Conservation (phyloP, 2,329 filamentous ascomycete species). For the Microsporum canis region DNA sequence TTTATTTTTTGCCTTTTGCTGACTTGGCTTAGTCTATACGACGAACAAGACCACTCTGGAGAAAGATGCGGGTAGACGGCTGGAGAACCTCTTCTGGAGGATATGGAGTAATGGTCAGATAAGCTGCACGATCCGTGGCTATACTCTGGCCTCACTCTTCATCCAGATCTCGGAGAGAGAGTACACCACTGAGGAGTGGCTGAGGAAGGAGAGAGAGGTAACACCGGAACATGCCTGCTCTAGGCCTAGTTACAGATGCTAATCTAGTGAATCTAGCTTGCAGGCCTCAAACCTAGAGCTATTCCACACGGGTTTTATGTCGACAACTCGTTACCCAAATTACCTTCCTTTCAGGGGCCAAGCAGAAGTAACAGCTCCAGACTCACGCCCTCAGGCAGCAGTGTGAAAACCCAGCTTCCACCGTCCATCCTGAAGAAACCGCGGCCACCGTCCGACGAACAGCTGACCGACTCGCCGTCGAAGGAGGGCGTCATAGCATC, state of each 20-base stretch:
- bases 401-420: slow-evolving; percentile 17
- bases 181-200: slow-evolving; percentile 10
- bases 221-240: neutral
- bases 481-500: neutral
- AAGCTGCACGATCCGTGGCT: slow-evolving; percentile 27
- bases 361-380: slow-evolving; percentile 1
- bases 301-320: neutral
- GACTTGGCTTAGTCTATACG: slow-evolving; percentile 32
- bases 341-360: neutral
- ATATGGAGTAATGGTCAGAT: slow-evolving; percentile 37
- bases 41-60: slow-evolving; percentile 35
- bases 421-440: slow-evolving; percentile 34
- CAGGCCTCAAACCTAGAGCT: neutral
- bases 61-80: slow-evolving; percentile 31
- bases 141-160: slow-evolving; percentile 35
- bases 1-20: slow-evolving; percentile 3
- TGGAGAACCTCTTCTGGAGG: slow-evolving; percentile 45
- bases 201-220: slow-evolving; percentile 12
- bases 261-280: neutral
- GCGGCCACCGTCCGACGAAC: slow-evolving; percentile 21
- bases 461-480: slow-evolving; percentile 19
- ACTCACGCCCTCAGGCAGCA: slow-evolving; percentile 7
- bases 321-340: neutral
- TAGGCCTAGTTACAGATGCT: neutral
- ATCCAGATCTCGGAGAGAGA: slow-evolving; percentile 32